Base-by-base conservation (phyloP, 345 rosid genomes). In the Gossypium arboreum region DNA sequence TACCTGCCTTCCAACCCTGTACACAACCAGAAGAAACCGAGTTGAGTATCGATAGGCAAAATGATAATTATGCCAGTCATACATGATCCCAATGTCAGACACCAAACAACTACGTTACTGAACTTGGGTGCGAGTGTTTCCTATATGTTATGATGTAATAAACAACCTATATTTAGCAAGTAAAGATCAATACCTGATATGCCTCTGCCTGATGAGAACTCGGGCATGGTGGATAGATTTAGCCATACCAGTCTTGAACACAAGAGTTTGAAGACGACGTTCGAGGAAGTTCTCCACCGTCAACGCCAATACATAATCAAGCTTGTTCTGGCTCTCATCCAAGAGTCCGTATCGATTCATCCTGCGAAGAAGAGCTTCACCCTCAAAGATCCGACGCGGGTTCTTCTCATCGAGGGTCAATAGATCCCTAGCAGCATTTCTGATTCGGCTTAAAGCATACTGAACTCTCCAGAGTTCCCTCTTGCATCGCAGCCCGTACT, bases 1-100 rank as follows among this genome's bases (percentile, higher is more conserved):
- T 75, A 89, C 84, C 72, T 87, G 91, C 83, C 88, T 87, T 41
- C 91, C 93, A 79, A 89, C 93, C 94, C 91, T 89, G 74, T 1
- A 48, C n/a, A 69, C n/a, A 62, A 13, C 63, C 34, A 71, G 63
- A 29, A 70, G 24, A 70, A 34, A 34, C 41, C 41, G 41, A 34
- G 41, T 1, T 17, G 22, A 41, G 16, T 11, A 44, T 10, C 11
- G 10, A 43, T 44, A 16, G 13, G 54, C 73, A 27, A 48, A 34
- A 48, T 22, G 6, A 20, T 15, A 25, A 8, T 48, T 51, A 17
- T 13, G 57, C 41, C 41, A 4, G 7, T 34, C 41, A 5, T 34
- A 27, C 64, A 60, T 60, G 17, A 51, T 52, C 17, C 56, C 56
- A 16, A 52, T 52, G 20, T 52, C 9, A 2, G 8, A 16, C n/a